A percentile compares a stretch with the other conserved stretches of the same genome.
These are phyloP conservation scores for Tetratostichococcus sp. DNA, from an alignment of 139 green algal species.

Conservation along the genomic window DNA sequence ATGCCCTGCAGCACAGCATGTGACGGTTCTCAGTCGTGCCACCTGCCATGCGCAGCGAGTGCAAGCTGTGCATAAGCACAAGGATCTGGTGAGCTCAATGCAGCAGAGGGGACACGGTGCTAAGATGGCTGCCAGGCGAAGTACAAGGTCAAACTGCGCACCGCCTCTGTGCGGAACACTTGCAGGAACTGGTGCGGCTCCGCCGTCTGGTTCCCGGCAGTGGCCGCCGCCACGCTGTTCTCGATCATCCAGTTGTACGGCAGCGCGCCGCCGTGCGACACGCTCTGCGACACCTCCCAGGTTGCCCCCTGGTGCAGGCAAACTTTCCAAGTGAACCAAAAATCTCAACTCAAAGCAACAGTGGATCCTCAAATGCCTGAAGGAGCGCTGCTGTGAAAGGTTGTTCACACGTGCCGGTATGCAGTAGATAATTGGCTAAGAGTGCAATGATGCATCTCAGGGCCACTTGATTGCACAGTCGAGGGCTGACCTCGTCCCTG, in stretches of 20 bases:
- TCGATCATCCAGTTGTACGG: conserved; percentile 3
- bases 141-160: no score
- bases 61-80: background rate
- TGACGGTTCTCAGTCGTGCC: background rate
- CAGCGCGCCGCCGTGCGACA: background rate
- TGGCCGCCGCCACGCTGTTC: background rate
- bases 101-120: no score
- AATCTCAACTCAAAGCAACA: no score
- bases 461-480: no score
- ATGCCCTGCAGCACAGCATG: background rate
- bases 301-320: background rate
- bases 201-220: background rate
- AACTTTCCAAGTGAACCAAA: no score
- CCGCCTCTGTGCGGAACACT: background rate
- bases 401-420: no score
- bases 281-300: background rate
- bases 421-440: no score
- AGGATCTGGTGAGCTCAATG: no score
- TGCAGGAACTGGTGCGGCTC: background rate
- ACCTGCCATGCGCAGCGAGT: background rate
- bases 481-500: background rate
- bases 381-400: no score
- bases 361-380: no score
- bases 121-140: no score
- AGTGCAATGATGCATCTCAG: no score